Evolutionary conservation across 2,329 filamentous ascomycete species (phyloP).

Genomic region (Aspergillus versicolor): DNA sequence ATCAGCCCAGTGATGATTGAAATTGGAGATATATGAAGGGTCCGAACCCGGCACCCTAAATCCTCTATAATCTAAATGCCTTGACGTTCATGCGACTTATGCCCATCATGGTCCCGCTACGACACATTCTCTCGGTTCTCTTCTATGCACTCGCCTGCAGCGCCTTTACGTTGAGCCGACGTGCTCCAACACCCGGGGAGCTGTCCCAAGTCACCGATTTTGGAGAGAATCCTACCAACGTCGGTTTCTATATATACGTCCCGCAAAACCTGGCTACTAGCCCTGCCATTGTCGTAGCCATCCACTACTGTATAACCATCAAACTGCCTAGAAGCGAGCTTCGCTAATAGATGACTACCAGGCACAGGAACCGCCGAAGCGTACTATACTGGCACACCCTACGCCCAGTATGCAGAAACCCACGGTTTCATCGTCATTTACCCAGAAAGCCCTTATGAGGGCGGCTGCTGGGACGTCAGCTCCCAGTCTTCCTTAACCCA

Average conservation of each 20-base stretch:
- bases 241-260: conserved; percentile 55
- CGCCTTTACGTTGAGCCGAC: conserved; percentile 4
- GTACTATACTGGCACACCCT: conserved; percentile 53
- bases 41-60: neutral
- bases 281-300: conserved; percentile 56
- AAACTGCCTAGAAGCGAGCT: neutral
- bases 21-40: neutral
- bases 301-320: conserved; percentile 53
- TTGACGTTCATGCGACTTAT: neutral
- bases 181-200: conserved; percentile 13
- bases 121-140: conserved; percentile 3
- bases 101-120: neutral
- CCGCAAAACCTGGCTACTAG: conserved; percentile 44
- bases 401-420: conserved; percentile 52
- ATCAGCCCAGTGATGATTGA: too few species aligned
- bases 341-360: neutral
- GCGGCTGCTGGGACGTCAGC: conserved; percentile 61
- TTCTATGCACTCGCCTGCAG: conserved; percentile 10
- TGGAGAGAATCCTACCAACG: conserved; percentile 49
- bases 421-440: conserved; percentile 52
- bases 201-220: conserved; percentile 40
- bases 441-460: conserved; percentile 53
- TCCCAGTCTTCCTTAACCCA: conserved; percentile 36
- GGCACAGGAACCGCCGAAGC: conserved; percentile 29
- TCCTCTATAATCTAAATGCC: neutral